Evolutionary conservation across 2,329 filamentous ascomycete genomes (phyloP).

Genomic region (Plectosphaerella plurivora): DNA sequence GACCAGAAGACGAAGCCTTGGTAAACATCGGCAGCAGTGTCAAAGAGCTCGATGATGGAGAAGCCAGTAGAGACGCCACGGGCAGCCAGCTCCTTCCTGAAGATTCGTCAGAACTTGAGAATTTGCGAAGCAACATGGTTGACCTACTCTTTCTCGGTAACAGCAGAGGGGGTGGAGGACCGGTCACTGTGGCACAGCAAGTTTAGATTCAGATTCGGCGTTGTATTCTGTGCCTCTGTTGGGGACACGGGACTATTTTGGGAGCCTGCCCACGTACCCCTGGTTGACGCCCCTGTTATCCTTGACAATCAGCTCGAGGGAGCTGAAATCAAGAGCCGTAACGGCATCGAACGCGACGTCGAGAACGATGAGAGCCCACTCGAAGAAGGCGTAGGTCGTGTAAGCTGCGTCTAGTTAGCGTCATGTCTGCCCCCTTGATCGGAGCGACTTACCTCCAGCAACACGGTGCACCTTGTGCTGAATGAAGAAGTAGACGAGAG

Average conservation of each 20-base stretch:
- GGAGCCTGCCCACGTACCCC: conserved; percentile 98
- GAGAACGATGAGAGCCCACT: conserved; percentile 91
- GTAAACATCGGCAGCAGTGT: conserved; percentile 84
- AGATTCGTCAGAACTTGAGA: neutral
- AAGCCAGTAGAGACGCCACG: conserved; percentile 66
- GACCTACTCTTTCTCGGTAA: conserved; percentile 71
- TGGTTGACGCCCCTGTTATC: conserved; percentile 87
- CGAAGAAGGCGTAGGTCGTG: conserved; percentile 95
- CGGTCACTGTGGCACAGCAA: conserved; percentile 34
- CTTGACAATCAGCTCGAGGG: conserved; percentile 81
- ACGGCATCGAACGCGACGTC: conserved; percentile 96
- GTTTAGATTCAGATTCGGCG: conserved; percentile 29
- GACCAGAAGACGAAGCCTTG: conserved; percentile 97
- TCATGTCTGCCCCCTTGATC: neutral
- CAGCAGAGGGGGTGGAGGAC: conserved; percentile 41
- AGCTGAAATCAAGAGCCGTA: conserved; percentile 84
- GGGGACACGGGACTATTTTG: conserved; percentile 60
- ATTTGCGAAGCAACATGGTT: neutral
- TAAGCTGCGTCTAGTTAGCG: conserved; percentile 60
- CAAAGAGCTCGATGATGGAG: conserved; percentile 68
- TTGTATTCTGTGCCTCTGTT: conserved; percentile 23
- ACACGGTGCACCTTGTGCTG: conserved; percentile 97
- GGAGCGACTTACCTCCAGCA: conserved; percentile 68
- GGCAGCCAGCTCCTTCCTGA: conserved; percentile 71
- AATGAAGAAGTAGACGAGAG: conserved; percentile 94